Conservation (phyloP, 805 yeast species). For the Candida multigemmis region DNA sequence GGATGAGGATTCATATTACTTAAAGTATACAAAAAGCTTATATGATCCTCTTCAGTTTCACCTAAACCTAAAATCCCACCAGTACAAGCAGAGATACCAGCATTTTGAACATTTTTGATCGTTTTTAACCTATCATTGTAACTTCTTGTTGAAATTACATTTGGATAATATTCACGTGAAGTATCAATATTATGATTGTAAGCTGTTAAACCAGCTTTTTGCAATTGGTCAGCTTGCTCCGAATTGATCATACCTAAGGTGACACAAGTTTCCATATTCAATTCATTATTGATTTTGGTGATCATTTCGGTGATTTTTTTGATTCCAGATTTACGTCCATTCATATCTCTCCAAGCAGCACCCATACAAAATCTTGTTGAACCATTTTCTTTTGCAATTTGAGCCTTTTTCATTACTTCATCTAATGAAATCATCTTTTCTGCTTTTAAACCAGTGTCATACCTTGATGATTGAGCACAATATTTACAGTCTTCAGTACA, state of each 20-base stretch:
- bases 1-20: constrained; percentile 68
- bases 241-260: constrained; percentile 70
- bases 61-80: constrained; percentile 80
- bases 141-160: constrained; percentile 59
- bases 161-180: constrained; percentile 67
- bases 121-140: constrained; percentile 68
- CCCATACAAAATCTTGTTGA: constrained; percentile 79
- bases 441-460: constrained; percentile 66
- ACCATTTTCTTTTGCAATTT: constrained; percentile 58
- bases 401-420: constrained; percentile 55
- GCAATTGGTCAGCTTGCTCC: constrained; percentile 51
- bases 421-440: constrained; percentile 54
- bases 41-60: constrained; percentile 62
- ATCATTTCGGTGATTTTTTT: constrained; percentile 60
- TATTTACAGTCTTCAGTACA: constrained; percentile 78
- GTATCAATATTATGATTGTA: constrained; percentile 79
- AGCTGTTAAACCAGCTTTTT: constrained; percentile 70
- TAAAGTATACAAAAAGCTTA: constrained; percentile 57
- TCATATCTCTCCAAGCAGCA: constrained; percentile 85
- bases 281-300: constrained; percentile 42
- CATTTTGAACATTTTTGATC: constrained; percentile 50
- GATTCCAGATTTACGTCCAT: constrained; percentile 62
- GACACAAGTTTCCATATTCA: constrained; percentile 72
- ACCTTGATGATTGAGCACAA: constrained; percentile 67
- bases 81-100: constrained; percentile 63